Evolutionary conservation across 2,329 filamentous ascomycete genomes (phyloP).

Genomic region (Clonostachys rosea): DNA sequence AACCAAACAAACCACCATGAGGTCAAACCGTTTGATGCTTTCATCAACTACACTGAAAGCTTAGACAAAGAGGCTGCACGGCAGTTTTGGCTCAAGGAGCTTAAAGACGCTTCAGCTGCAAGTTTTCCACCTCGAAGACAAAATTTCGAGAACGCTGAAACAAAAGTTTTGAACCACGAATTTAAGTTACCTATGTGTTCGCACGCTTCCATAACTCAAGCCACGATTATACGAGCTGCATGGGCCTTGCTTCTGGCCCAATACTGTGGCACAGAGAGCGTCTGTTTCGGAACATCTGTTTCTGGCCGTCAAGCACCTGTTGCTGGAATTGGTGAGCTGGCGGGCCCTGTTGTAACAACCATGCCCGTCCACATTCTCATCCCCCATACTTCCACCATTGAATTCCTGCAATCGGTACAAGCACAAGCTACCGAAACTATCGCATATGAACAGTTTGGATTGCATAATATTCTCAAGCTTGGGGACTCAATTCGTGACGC

Average conservation of each 20-base stretch:
- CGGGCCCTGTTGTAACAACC: conserved; percentile 8
- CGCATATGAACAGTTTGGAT: conserved; percentile 9
- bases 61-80: conserved; percentile 1
- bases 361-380: conserved; percentile 6
- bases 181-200: conserved; percentile 4
- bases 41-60: conserved; percentile 4
- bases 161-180: background rate
- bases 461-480: conserved; percentile 9
- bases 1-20: conserved; percentile 12
- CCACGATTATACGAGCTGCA: conserved; percentile 1
- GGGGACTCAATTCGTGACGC: conserved; percentile 3
- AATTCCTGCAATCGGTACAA: conserved; percentile 4
- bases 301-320: conserved; percentile 15
- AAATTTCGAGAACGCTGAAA: background rate
- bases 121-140: background rate
- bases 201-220: conserved; percentile 9
- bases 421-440: conserved; percentile 5
- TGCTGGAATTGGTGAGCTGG: conserved; percentile 9
- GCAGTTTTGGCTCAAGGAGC: conserved; percentile 6
- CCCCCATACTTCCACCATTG: conserved; percentile 2
- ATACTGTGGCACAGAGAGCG: conserved; percentile 6
- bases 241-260: conserved; percentile 16
- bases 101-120: conserved; percentile 2
- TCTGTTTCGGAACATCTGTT: conserved; percentile 14
- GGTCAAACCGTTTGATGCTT: conserved; percentile 19